Conservation (phyloP, 2,329 filamentous ascomycete species). For the Cercospora brassicicola region DNA sequence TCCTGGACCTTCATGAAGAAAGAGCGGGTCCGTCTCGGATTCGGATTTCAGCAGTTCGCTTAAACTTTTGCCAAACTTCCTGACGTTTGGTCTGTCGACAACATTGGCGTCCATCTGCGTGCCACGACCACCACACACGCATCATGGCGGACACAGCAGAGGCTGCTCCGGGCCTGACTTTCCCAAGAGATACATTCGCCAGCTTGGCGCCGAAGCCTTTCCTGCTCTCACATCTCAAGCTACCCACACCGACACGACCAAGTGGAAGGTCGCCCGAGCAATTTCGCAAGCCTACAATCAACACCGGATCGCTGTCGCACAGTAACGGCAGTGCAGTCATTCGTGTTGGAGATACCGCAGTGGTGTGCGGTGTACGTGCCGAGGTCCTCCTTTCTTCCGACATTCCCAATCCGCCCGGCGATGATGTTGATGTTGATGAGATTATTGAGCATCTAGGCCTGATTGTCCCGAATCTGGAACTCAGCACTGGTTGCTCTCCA, state of each 20-base stretch:
- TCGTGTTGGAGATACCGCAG: constrained; percentile 82
- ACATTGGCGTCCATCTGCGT: background rate
- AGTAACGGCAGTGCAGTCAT: constrained; percentile 88
- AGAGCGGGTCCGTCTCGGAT: background rate
- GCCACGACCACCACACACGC: background rate
- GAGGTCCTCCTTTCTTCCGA: constrained; percentile 77
- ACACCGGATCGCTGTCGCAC: constrained; percentile 81
- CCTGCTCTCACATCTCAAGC: constrained; percentile 82
- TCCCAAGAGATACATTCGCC: constrained; percentile 73
- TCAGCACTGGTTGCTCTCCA: constrained; percentile 86
- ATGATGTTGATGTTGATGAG: constrained; percentile 31
- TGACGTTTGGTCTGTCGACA: background rate
- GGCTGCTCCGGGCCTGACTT: constrained; percentile 42
- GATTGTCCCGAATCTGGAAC: constrained; percentile 88
- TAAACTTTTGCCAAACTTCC: background rate
- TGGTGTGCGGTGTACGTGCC: constrained; percentile 88
- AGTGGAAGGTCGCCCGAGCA: constrained; percentile 74
- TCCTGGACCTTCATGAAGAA: background rate
- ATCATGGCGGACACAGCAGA: constrained; percentile 2
- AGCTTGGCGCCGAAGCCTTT: constrained; percentile 87
- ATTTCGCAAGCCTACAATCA: constrained; percentile 71
- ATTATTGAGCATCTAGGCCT: constrained; percentile 60
- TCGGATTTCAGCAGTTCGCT: background rate
- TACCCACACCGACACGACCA: constrained; percentile 66
- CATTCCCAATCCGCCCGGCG: constrained; percentile 62